Evolutionary conservation across 2,329 filamentous ascomycete species (phyloP).

Genomic region (Ceratocystis lukuohia): DNA sequence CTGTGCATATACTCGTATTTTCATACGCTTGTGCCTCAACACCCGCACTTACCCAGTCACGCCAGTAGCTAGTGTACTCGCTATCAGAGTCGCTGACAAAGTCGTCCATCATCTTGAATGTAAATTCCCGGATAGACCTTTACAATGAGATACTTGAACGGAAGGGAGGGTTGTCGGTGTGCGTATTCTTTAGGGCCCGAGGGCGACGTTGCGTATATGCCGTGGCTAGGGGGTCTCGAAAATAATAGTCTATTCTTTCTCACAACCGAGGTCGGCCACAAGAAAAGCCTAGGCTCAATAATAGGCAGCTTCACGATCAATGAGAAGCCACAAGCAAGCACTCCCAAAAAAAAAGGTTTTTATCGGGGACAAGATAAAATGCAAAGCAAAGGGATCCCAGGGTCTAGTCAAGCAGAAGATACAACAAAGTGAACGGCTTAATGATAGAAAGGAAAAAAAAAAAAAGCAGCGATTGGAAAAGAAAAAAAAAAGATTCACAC

Average conservation of each 20-base stretch:
- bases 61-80: slow-evolving; percentile 98
- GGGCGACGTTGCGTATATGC: background rate
- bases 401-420: background rate
- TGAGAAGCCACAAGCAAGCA: too few relatives aligned
- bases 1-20: background rate
- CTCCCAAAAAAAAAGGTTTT: background rate
- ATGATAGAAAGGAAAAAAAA: background rate
- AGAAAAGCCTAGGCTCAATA: background rate
- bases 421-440: background rate
- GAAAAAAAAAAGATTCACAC: background rate
- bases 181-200: background rate
- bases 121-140: background rate
- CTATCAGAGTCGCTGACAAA: slow-evolving; percentile 96
- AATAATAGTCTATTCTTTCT: background rate
- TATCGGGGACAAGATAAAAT: background rate
- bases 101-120: slow-evolving; percentile 64
- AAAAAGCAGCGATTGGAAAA: background rate
- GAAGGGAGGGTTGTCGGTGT: background rate
- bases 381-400: background rate
- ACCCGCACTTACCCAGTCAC: slow-evolving; percentile 78
- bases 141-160: background rate
- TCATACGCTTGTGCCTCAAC: too few relatives aligned
- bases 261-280: background rate
- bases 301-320: too few relatives aligned
- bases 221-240: background rate